Evolutionary conservation across 768 basidiomycete genomes (phyloP).

Genomic region (Xerocomellus amylosporus): DNA sequence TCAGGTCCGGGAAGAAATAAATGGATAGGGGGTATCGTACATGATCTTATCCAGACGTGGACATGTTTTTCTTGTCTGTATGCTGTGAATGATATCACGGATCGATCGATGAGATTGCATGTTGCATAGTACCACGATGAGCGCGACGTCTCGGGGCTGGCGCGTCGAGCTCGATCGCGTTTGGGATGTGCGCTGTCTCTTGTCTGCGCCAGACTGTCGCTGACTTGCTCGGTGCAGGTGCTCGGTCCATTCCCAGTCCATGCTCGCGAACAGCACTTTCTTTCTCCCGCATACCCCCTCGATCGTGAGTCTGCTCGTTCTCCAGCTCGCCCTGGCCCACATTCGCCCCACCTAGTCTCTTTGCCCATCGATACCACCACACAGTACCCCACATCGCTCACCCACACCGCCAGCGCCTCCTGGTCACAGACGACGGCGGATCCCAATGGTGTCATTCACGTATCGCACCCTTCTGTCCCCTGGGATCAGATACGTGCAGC

Average conservation of each 20-base stretch:
- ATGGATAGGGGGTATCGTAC: neutral
- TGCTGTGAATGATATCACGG: neutral
- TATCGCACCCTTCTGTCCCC: slow-evolving; percentile 67
- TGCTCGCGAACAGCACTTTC: slow-evolving; percentile 77
- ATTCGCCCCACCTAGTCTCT: slow-evolving; percentile 8
- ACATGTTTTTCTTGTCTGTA: slow-evolving; percentile 1
- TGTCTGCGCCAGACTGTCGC: neutral
- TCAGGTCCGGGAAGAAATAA: slow-evolving; percentile 73
- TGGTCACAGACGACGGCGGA: slow-evolving; percentile 52
- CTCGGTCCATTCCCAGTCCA: slow-evolving; percentile 84
- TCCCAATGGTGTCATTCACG: slow-evolving; percentile 46
- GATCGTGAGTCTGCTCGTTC: slow-evolving; percentile 44
- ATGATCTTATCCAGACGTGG: slow-evolving; percentile 1
- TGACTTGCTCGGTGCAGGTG: slow-evolving; percentile 41
- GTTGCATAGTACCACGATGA: slow-evolving; percentile 5
- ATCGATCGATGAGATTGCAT: neutral
- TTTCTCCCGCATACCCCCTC: slow-evolving; percentile 76
- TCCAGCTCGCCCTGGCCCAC: neutral
- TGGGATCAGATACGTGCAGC: slow-evolving; percentile 65
- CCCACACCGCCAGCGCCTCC: slow-evolving; percentile 41
- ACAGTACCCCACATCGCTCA: slow-evolving; percentile 59
- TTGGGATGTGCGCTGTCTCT: slow-evolving; percentile 27
- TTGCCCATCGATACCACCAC: slow-evolving; percentile 8
- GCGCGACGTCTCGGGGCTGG: slow-evolving; percentile 14
- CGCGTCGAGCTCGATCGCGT: slow-evolving; percentile 23